These are phyloP conservation scores for Phanerochaete carnosa DNA, from an alignment of 768 basidiomycete species.

Conservation along the genomic window DNA sequence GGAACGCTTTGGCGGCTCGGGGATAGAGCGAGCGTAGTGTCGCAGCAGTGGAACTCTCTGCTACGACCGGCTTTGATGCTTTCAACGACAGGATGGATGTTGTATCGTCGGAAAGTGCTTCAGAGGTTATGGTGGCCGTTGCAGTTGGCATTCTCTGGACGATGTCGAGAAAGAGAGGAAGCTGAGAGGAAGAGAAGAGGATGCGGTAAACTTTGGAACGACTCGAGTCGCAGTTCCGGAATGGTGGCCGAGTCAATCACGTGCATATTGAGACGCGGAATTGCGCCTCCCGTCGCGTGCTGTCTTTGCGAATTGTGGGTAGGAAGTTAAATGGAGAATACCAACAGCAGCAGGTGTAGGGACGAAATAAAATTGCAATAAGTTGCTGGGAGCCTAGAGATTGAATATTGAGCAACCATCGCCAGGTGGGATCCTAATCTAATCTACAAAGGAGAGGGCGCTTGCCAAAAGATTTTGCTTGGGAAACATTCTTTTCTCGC, in stretches of 20 bases:
- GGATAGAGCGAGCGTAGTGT: conserved; percentile 71
- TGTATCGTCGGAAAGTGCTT: neutral
- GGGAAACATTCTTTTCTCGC: neutral
- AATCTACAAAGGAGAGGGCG: neutral
- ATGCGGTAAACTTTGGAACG: neutral
- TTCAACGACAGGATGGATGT: conserved; percentile 6
- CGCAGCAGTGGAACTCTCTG: conserved; percentile 31
- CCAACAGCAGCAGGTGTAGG: no score
- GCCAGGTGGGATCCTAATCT: conserved; percentile 1
- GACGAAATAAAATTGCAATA: neutral
- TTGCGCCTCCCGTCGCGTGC: no score
- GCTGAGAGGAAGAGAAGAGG: neutral
- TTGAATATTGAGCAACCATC: neutral
- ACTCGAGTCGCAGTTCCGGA: neutral
- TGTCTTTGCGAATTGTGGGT: no score
- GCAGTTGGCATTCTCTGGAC: conserved; percentile 12
- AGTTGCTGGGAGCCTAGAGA: neutral
- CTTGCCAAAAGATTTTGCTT: conserved; percentile 3
- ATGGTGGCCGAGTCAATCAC: neutral
- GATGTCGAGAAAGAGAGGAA: neutral
- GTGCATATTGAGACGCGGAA: neutral
- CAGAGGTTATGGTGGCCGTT: conserved; percentile 4
- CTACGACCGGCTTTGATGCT: neutral
- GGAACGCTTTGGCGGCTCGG: conserved; percentile 75
- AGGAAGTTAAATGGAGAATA: no score